A percentile compares a stretch with the other conserved stretches of the same genome.
Conservation (phyloP, 495 filamentous ascomycete species). For the Tetracladium setigerum region DNA sequence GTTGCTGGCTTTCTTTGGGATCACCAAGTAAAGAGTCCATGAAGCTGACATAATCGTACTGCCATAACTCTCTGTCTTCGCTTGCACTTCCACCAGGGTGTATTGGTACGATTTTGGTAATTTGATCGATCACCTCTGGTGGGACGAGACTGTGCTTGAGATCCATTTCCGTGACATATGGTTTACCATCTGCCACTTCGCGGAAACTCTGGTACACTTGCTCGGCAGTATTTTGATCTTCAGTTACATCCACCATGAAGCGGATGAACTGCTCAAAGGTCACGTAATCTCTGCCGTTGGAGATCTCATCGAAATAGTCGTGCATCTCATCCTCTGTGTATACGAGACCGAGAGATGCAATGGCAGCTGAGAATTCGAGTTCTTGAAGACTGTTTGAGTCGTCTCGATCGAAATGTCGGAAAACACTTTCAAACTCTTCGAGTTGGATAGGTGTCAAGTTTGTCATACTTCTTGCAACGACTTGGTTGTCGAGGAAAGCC, state of each 20-base stretch:
- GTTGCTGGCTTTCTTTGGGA: conserved; percentile 10
- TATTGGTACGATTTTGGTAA: conserved; percentile 75
- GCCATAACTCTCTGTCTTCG: conserved; percentile 65
- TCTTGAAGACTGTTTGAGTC: conserved; percentile 84
- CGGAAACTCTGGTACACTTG: conserved; percentile 96
- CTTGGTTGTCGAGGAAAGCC: conserved; percentile 92
- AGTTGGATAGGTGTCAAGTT: conserved; percentile 96
- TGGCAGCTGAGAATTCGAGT: conserved; percentile 88
- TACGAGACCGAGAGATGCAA: conserved; percentile 87
- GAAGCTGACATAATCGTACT: conserved; percentile 89
- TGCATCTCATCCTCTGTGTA: conserved; percentile 98
- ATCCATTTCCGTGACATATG: conserved; percentile 96
- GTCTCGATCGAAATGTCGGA: conserved; percentile 96
- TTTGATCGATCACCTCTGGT: conserved; percentile 88
- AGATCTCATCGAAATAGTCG: conserved; percentile 76
- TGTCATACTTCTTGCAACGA: conserved; percentile 95
- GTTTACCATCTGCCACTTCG: conserved; percentile 97
- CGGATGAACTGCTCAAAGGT: conserved; percentile 98
- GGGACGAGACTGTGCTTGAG: conserved; percentile 89
- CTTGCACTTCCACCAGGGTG: conserved; percentile 74
- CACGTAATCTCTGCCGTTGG: conserved; percentile 63
- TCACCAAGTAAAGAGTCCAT: conserved; percentile 68
- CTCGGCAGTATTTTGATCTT: conserved; percentile 96
- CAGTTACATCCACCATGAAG: conserved; percentile 98
- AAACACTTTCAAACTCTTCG: conserved; percentile 96